Conservation (phyloP, 2,329 filamentous ascomycete species). For the Esteya vermicola region DNA sequence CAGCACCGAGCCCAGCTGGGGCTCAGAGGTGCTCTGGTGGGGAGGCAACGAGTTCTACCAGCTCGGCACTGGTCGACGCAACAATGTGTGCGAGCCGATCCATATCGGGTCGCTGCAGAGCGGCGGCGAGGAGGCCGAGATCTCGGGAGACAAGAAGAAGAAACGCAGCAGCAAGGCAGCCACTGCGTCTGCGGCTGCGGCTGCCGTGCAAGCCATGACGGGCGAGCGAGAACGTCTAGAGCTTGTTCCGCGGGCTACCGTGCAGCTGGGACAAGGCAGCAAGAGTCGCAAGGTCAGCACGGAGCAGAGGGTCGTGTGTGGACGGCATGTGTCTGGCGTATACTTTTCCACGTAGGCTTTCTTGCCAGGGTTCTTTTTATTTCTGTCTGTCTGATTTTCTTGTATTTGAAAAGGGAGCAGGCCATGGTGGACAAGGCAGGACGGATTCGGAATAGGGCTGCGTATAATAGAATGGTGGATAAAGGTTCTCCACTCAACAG, state of each 20-base stretch:
- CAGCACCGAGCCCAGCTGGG: slow-evolving; percentile 69
- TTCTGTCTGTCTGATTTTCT: no score
- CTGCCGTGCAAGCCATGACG: no score
- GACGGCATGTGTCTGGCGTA: slow-evolving; percentile 65
- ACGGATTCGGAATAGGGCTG: no score
- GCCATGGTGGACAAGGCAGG: no score
- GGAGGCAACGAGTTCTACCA: slow-evolving; percentile 92
- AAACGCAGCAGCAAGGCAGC: slow-evolving; percentile 36
- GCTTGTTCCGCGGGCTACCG: slow-evolving; percentile 62
- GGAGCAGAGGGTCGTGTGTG: slow-evolving; percentile 83
- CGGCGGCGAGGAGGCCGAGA: background rate
- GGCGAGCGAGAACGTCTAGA: slow-evolving; percentile 47
- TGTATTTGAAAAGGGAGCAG: no score
- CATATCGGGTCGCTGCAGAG: slow-evolving; percentile 66
- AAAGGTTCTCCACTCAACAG: no score
- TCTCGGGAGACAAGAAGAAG: background rate
- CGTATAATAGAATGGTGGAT: no score
- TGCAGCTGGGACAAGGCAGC: slow-evolving; percentile 43
- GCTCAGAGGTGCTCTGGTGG: slow-evolving; percentile 83
- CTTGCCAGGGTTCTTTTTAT: no score
- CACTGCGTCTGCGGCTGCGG: no score
- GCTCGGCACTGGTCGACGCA: slow-evolving; percentile 79
- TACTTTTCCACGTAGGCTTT: slow-evolving; percentile 50
- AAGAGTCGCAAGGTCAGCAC: slow-evolving; percentile 56
- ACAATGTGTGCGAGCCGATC: slow-evolving; percentile 58